These are phyloP conservation scores for Saccharum spontaneum DNA, from an alignment of 176 grass and related monocot genomes.

Conservation along the genomic window DNA sequence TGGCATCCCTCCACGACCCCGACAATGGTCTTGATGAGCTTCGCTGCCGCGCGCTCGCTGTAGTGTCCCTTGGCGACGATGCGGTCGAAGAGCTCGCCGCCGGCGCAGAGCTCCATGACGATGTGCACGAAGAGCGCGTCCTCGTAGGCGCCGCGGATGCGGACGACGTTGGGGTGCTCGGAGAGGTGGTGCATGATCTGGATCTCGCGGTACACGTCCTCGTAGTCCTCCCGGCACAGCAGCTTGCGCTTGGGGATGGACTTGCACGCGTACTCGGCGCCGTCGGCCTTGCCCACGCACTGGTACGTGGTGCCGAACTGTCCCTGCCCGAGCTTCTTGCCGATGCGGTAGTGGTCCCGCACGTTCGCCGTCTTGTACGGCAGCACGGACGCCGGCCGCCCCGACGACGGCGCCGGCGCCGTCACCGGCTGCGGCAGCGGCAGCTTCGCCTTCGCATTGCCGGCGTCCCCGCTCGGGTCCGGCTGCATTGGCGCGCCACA, in stretches of 20 bases:
- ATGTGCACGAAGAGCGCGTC: constrained; percentile 94
- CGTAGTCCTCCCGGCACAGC: constrained; percentile 87
- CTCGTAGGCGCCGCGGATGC: constrained; percentile 85
- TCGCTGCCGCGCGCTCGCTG: constrained; percentile 69
- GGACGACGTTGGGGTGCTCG: constrained; percentile 80
- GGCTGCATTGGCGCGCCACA: constrained; percentile 47
- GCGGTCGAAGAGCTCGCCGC: constrained; percentile 92
- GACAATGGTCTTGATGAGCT: constrained; percentile 85
- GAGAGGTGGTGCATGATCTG: constrained; percentile 99
- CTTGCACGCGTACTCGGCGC: constrained; percentile 88
- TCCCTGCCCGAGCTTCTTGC: constrained; percentile 92
- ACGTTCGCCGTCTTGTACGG: constrained; percentile 95
- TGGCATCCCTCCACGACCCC: constrained; percentile 91
- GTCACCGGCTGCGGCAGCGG: constrained; percentile 11
- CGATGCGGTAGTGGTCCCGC: constrained; percentile 88
- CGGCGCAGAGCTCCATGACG: constrained; percentile 96
- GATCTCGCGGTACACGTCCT: constrained; percentile 94
- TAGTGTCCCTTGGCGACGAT: constrained; percentile 97
- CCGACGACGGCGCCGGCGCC: constrained; percentile 26
- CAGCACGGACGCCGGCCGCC: constrained; percentile 70
- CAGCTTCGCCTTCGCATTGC: constrained; percentile 36
- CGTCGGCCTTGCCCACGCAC: constrained; percentile 72
- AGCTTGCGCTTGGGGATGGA: constrained; percentile 98
- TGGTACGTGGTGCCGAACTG: constrained; percentile 95
- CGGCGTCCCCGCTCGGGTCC: constrained; percentile 38